Percentiles rank a stretch among this genome's conserved stretches.
Evolutionary conservation across 73 alveolate genomes (phyloP).

Genomic region (Paramecium sexaurelia): DNA sequence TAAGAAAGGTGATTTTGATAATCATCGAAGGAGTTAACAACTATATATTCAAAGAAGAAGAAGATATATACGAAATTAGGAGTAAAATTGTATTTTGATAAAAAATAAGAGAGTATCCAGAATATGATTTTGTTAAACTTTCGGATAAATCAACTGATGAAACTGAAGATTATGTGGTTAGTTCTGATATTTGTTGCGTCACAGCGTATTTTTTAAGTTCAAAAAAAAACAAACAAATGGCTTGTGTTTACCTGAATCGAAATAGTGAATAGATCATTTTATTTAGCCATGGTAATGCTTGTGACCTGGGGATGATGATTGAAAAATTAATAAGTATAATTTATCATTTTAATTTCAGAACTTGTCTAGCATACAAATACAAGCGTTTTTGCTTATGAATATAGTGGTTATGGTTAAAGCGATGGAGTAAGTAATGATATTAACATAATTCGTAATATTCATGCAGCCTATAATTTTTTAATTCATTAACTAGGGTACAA

Average conservation of each 20-base stretch:
- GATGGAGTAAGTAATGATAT: slow-evolving; percentile 74
- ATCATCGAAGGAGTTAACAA: not conserved
- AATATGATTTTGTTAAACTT: slow-evolving; percentile 6
- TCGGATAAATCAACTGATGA: not conserved
- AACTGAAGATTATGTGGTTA: not conserved
- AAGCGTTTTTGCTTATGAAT: slow-evolving; percentile 71
- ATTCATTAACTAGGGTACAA: slow-evolving; percentile 41
- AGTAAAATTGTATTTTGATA: not conserved
- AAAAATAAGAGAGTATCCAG: not conserved
- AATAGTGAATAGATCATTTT: slow-evolving; percentile 58
- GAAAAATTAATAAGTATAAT: not conserved
- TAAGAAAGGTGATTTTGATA: not conserved
- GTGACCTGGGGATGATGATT: slow-evolving; percentile 71
- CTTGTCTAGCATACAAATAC: slow-evolving; percentile 42
- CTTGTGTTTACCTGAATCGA: not conserved
- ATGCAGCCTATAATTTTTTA: slow-evolving; percentile 69
- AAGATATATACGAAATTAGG: not conserved
- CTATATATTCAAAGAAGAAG: not conserved
- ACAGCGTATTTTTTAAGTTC: not conserved
- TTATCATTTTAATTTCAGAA: not conserved
- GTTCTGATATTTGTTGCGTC: not conserved
- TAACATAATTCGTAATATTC: slow-evolving; percentile 56
- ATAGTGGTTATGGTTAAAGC: slow-evolving; percentile 81
- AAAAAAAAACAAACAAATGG: not conserved
- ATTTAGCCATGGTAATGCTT: slow-evolving; percentile 72